Conservation (phyloP, 805 yeast species). For the Metschnikowia aberdeeniae region DNA sequence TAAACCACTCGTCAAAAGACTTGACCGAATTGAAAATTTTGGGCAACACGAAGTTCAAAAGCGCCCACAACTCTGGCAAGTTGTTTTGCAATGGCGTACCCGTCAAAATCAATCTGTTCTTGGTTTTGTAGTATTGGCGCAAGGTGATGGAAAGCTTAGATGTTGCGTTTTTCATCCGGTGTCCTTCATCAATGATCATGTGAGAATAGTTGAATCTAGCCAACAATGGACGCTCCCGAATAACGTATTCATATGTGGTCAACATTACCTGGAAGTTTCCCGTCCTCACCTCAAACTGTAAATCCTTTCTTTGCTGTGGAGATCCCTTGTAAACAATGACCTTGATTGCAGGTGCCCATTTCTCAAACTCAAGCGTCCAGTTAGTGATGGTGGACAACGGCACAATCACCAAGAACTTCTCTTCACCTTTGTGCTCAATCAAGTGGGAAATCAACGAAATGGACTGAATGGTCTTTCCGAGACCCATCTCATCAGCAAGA, state of each 20-base stretch:
- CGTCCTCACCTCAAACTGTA: constrained; percentile 59
- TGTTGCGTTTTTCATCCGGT: constrained; percentile 76
- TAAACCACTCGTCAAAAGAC: constrained; percentile 87
- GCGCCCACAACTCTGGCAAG: constrained; percentile 82
- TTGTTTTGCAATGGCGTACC: constrained; percentile 88
- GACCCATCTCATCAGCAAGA: constrained; percentile 65
- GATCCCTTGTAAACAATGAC: constrained; percentile 75
- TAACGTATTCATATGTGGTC: constrained; percentile 80
- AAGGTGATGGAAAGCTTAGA: constrained; percentile 72
- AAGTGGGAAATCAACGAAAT: constrained; percentile 70
- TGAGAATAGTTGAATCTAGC: constrained; percentile 73
- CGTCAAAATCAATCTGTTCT: constrained; percentile 73
- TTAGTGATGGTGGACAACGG: constrained; percentile 81
- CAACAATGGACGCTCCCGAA: constrained; percentile 68
- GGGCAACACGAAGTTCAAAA: constrained; percentile 76
- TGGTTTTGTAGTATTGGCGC: constrained; percentile 66
- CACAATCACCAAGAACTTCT: constrained; percentile 74
- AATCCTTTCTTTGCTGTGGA: constrained; percentile 62
- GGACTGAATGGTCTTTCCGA: constrained; percentile 71
- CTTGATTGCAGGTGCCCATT: constrained; percentile 81
- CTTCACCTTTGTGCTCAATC: constrained; percentile 61
- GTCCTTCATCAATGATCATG: constrained; percentile 91
- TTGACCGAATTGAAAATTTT: constrained; percentile 81
- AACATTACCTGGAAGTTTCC: constrained; percentile 74
- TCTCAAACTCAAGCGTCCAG: constrained; percentile 82